Base-by-base conservation (phyloP, 805 yeast species). In the Saccharomycopsis fodiens region DNA sequence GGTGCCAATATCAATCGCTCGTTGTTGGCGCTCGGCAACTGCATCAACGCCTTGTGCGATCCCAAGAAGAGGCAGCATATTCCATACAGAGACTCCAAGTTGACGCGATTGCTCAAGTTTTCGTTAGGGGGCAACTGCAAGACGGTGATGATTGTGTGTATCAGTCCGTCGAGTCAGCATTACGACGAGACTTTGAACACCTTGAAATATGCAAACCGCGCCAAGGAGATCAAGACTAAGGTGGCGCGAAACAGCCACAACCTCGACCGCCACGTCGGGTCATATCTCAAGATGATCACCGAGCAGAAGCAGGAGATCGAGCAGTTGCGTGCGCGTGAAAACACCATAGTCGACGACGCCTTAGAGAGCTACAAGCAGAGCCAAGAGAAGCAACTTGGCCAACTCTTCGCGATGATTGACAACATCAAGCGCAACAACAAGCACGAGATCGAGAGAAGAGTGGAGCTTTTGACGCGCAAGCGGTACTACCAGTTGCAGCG, bases 1-100 rank as follows among this genome's bases (percentile, higher is more conserved):
- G 97, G 97, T 22, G 97, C 97, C 12, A 86, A 86, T 60, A 91
- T 91, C 58, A 91, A 91, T 65, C 78, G 80, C 59, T 87, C 96
- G 0, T 67, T 91, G 38, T 64, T 91, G 41, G 96, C 97, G 0
- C 69, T 91, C 39, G 97, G 97, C 0, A 89, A 88, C 58, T 91
- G 97, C 62, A 89, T 91, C 51, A 88, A 87, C 61, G 96, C 97
- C 1, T 67, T 89, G 36, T 85, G 96, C 63, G 88, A 82, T 53
- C 76, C 78, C 3, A 70, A 80, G 46, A 67, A 75, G 42, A 65
- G 74, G 46, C 71, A 74, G 55, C 96, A 88, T 64, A 76, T 91
- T 8, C 97, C 97, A 0, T 91, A 85, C 61, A 66, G 97, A 55
- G 95, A 91, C 60, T 86, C 95, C 5, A 89, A 89, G 57, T 68